Base-by-base conservation (phyloP, 352 stramenopile genomes). In the Phytophthora pisi region DNA sequence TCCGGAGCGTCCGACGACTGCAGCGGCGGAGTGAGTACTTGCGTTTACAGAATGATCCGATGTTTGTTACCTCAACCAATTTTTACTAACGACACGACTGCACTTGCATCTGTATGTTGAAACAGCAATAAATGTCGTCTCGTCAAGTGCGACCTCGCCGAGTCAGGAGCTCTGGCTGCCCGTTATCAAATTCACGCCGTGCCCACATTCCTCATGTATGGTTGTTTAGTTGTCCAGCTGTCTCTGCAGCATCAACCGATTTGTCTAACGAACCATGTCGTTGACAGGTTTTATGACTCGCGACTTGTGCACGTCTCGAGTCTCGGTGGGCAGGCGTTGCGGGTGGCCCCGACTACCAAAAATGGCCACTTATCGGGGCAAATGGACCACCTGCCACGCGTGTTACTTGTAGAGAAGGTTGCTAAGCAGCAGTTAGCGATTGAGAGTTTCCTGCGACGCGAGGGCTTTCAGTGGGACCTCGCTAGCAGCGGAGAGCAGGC, bases 121-220 rank as follows among this genome's bases (percentile, higher is more conserved):
- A 42, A 42, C 58, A 92, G 77, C 60, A 92, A 76, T 42, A 63
- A 71, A 4, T 72, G 65, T 24, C 38, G 59, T 11, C 55, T 96
- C 4, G 74, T 91, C 60, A 91, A 92, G 65, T 91, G 89, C 53
- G 82, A 94, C 47, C 77, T 96, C 28, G 68, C 82, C 16, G 83
- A 92, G 56, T 92, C 73, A 5, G 61, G 77, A 30, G 43, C 73
- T 40, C 63, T 95, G 8, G 72, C 79, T 5, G 68, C 93, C 50
- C 80, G 83, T 16, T 96, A 82, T 53, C 74, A 79, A 15, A 84
- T 96, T 69, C 81, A 82, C 61, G 85, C 88, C 1, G 58, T 84
- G 2, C 88, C 88, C 26, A 91, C 86, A 2, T 95, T 90, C 46
- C 78, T 96, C 45, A 75, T 92, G 78, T 95, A 77, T 16, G 70